Percentiles rank a stretch among this genome's conserved stretches.
Conservation (phyloP, 306 rosid genomes). For the Chamaecrista fasciculata region DNA sequence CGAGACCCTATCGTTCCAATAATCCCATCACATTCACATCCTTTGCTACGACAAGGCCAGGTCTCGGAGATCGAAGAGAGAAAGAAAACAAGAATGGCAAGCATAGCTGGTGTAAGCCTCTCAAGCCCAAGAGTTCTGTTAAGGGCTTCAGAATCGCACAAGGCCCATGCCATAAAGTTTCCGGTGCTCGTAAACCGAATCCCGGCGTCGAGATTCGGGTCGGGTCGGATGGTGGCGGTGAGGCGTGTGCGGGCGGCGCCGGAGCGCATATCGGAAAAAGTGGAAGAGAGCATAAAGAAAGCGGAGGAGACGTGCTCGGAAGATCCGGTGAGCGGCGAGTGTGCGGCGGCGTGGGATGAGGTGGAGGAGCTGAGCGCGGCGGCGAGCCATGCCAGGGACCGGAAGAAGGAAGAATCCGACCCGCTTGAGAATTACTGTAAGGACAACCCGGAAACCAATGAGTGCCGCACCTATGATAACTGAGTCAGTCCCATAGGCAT, state of each 20-base stretch:
- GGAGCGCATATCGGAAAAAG: constrained; percentile 65
- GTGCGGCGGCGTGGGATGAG: constrained; percentile 97
- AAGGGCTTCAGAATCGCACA: constrained; percentile 40
- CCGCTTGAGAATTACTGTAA: constrained; percentile 78
- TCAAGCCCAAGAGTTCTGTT: constrained; percentile 45
- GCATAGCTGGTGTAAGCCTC: constrained; percentile 54
- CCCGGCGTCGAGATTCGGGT: constrained; percentile 6
- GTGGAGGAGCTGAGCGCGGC: constrained; percentile 99
- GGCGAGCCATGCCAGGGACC: constrained; percentile 83
- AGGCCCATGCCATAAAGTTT: constrained; percentile 29
- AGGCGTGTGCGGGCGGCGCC: constrained; percentile 60
- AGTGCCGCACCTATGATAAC: constrained; percentile 92
- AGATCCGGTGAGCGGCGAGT: constrained; percentile 66
- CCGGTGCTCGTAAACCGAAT: constrained; percentile 28
- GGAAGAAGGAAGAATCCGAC: constrained; percentile 48
- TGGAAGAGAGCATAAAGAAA: constrained; percentile 76
- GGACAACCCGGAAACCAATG: constrained; percentile 85
- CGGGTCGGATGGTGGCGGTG: constrained; percentile 23
- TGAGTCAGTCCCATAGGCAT: constrained; percentile 26
- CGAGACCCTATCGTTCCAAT: background rate
- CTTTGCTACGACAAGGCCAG: background rate
- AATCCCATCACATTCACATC: background rate
- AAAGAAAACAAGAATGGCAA: constrained; percentile 41
- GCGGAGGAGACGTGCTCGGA: constrained; percentile 75
- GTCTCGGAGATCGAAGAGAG: background rate